These are phyloP conservation scores for Naganishia vishniacii DNA, from an alignment of 768 basidiomycete genomes.

Conservation along the genomic window DNA sequence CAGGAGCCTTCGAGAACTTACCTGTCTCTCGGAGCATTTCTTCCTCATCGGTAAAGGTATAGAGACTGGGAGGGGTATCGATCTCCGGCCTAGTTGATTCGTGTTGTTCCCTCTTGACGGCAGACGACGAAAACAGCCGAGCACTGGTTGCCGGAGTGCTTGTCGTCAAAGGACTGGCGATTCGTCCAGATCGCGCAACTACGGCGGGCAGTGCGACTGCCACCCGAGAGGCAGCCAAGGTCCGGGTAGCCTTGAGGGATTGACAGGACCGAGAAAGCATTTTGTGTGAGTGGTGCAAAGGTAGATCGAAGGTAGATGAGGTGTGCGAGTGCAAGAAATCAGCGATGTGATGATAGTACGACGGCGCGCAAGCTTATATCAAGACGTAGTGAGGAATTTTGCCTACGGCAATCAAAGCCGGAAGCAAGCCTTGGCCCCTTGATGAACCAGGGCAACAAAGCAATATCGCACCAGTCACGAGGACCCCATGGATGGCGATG, in stretches of 20 bases:
- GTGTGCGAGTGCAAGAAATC: not conserved
- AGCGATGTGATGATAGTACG: no score
- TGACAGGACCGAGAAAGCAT: constrained; percentile 13
- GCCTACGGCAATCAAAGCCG: no score
- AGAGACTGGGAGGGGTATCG: constrained; percentile 51
- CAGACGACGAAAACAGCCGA: not conserved
- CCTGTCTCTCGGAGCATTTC: constrained; percentile 86
- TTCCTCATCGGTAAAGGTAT: constrained; percentile 88
- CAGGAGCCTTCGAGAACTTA: constrained; percentile 47
- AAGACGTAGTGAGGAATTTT: no score
- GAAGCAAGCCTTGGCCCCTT: no score
- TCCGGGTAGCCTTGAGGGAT: constrained; percentile 17
- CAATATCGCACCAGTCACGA: no score
- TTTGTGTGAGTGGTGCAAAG: not conserved
- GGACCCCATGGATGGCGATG: no score
- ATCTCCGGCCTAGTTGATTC: constrained; percentile 23
- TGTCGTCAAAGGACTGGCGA: not conserved
- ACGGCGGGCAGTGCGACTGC: not conserved
- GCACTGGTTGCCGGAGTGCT: not conserved
- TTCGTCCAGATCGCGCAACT: not conserved
- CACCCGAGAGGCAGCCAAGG: constrained; percentile 3
- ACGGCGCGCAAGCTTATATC: no score
- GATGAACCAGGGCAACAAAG: no score
- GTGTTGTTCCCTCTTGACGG: constrained; percentile 4
- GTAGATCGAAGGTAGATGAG: not conserved